These are phyloP conservation scores for Phytophthora pluvialis DNA, from an alignment of 352 stramenopile species.

Conservation along the genomic window DNA sequence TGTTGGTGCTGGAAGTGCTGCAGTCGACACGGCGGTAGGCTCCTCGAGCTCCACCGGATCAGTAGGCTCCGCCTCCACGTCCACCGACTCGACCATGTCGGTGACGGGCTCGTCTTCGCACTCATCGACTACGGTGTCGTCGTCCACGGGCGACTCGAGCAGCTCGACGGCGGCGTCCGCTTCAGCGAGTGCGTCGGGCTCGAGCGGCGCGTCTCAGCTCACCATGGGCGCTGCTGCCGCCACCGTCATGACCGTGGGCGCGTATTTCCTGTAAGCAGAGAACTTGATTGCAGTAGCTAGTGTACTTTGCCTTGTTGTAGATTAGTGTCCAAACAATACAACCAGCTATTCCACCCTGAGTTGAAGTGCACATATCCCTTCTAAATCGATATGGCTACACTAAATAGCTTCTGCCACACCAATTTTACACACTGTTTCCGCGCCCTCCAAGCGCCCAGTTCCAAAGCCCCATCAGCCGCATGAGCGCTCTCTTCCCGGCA, in stretches of 20 bases:
- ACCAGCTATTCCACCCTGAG: too few relatives aligned
- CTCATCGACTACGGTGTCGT: slow-evolving; percentile 10
- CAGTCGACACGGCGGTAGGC: slow-evolving; percentile 15
- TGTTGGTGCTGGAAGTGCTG: slow-evolving; percentile 7
- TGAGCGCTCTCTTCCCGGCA: slow-evolving; percentile 80
- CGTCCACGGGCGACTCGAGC: slow-evolving; percentile 11
- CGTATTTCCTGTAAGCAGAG: slow-evolving; percentile 40
- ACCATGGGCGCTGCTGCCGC: slow-evolving; percentile 18
- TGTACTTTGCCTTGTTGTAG: too few relatives aligned
- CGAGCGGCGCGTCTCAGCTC: slow-evolving; percentile 28
- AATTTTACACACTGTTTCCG: slow-evolving; percentile 1
- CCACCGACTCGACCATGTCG: slow-evolving; percentile 8
- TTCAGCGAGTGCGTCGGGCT: slow-evolving; percentile 22
- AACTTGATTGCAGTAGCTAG: too few relatives aligned
- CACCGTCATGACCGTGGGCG: slow-evolving; percentile 9
- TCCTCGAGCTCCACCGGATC: slow-evolving; percentile 4
- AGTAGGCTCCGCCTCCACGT: too few relatives aligned
- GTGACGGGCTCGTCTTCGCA: slow-evolving; percentile 13
- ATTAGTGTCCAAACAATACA: too few relatives aligned
- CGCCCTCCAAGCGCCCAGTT: neutral
- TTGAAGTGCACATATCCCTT: too few relatives aligned
- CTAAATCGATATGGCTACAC: too few relatives aligned
- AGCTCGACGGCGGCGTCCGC: slow-evolving; percentile 9
- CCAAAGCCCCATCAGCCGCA: slow-evolving; percentile 18
- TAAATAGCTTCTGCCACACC: slow-evolving; percentile 15